A percentile compares a stretch with the other conserved stretches of the same genome.
Conservation (phyloP, 1,284 basidiomycete genomes). For the Rhodofomes roseus region DNA sequence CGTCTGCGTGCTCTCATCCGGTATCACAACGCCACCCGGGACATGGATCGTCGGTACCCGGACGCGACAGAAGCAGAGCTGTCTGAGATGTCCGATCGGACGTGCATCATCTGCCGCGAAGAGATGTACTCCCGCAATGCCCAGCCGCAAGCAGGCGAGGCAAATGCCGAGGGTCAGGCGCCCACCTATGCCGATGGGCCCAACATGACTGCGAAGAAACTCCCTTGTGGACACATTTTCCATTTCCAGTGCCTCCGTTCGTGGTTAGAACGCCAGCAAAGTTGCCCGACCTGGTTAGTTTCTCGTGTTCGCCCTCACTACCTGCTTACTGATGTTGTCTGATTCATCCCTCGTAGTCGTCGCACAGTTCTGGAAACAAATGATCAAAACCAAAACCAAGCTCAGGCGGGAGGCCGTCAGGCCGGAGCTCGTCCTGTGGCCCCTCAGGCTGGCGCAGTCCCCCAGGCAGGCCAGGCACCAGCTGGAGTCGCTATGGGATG, state of each 20-base stretch:
- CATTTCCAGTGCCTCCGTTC: conserved; percentile 96
- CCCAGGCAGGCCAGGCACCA: conserved; percentile 12
- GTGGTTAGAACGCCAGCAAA: conserved; percentile 96
- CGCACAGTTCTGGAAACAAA: conserved; percentile 76
- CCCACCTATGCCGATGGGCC: conserved; percentile 57
- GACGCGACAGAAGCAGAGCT: conserved; percentile 90
- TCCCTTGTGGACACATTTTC: conserved; percentile 96
- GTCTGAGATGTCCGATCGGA: conserved; percentile 76
- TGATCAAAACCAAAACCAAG: conserved; percentile 26
- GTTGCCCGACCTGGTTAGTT: conserved; percentile 92
- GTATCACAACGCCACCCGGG: conserved; percentile 90
- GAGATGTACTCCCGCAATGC: conserved; percentile 68
- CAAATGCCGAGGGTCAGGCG: conserved; percentile 18
- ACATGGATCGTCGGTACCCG: conserved; percentile 97
- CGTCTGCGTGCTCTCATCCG: conserved; percentile 86
- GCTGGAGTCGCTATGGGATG: conserved; percentile 31
- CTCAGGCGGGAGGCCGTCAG: conserved; percentile 29
- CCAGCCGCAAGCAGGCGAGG: conserved; percentile 27
- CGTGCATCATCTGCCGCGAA: conserved; percentile 99
- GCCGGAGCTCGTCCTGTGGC: conserved; percentile 29
- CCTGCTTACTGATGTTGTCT: conserved; percentile 12
- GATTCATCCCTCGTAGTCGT: conserved; percentile 47
- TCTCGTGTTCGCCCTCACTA: conserved; percentile 6
- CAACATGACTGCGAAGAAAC: conserved; percentile 94
- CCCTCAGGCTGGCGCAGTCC: conserved; percentile 30